Base-by-base conservation (phyloP, 2,329 filamentous ascomycete species). In the Parasarocladium wereldwijsianum region DNA sequence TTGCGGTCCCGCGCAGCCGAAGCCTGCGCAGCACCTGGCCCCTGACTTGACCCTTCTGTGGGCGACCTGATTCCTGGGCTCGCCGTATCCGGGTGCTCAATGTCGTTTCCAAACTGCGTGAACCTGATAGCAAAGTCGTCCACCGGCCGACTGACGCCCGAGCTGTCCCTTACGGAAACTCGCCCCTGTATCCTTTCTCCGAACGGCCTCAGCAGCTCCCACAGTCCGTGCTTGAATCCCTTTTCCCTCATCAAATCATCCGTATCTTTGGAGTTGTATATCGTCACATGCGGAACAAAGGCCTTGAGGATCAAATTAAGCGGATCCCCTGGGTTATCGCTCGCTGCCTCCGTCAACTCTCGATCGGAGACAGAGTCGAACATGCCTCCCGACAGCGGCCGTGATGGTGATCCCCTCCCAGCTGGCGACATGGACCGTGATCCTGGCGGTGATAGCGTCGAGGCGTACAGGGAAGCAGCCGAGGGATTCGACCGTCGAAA, bases 101-200 rank as follows among this genome's bases (percentile, higher is more conserved):
- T 46, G 14, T 64, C 60, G 39, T 68, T 61, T 2, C 73, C 74
- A 32, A 92, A 70, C 34, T 72, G 69, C 5, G 79, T 74, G 50
- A 98, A 94, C 32, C 84, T 77, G 34, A 98, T 68, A 1, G 83
- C 78, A 52, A 85, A 98, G 50, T 96, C 85, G 32, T 94, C 87
- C 59, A 80, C 87, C 22, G 72, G 70, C 46, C 74, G 74, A 47
- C 84, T 86, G 24, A 77, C 71, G 7, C 90, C 87, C 41, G 82
- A 75, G 47, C 86, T 94, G 54, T 98, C 90, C 43, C 90, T 66
- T 32, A 96, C 77, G 4, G 81, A 81, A 30, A 98, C 78, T 46
- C 90, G 93, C 17, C 90, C 90, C 29, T 78, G 71, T 1, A 96
- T 68, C 11, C 66, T 70, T 54, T 98, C 90, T 17, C 90, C 90